Evolutionary conservation across 495 filamentous ascomycete genomes (phyloP), one percentile per base, ranked within the genome.

Genomic region (Penicillium mononematosum): DNA sequence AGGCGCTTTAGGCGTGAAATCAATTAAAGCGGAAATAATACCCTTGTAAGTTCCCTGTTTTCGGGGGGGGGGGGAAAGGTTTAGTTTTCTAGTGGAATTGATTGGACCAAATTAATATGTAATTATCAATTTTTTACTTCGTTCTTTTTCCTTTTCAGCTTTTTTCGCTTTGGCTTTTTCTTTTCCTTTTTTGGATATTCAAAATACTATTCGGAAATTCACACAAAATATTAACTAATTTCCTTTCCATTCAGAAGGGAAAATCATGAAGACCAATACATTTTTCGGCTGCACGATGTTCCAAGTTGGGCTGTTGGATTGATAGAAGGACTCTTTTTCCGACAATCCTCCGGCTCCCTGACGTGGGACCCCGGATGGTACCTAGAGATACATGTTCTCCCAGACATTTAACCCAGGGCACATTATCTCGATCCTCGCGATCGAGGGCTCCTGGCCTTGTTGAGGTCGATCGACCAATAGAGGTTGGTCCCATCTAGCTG

Each of bases 381-480:
- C 29, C 12, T 25, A 25, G 5, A 25, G 24, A 25, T 25, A 25
- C 24, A 25, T n/a, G n/a, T n/a, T 31, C n/a, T 16, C 31, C 31
- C 10, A 34, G 31, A 10, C 32, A 2, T 29, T 14, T 14, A 20
- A 22, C 31, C 10, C 4, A 49, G 9, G 17, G 31, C 14, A 50
- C n/a, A 45, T 19, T 48, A 11, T 52, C 9, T 29, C 50, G 38
- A 53, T 44, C 9, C 50, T 43, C 38, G 20, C 36, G 39, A 39
- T 47, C 43, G 52, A 44, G 39, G 19, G n/a, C 53, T 39, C 22
- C 29, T 39, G 20, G 12, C 14, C 14, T 49, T 1, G 22, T 22
- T 22, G 16, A 17, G 24, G 16, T 55, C 34, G 59, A 59, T 61
- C 46, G 32, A 19, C 65, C 65, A 67, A 67, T 67, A 14, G 47